A percentile compares a stretch with the other conserved stretches of the same genome.
Conservation (phyloP, 768 basidiomycete genomes). For the Leccinum boreale region DNA sequence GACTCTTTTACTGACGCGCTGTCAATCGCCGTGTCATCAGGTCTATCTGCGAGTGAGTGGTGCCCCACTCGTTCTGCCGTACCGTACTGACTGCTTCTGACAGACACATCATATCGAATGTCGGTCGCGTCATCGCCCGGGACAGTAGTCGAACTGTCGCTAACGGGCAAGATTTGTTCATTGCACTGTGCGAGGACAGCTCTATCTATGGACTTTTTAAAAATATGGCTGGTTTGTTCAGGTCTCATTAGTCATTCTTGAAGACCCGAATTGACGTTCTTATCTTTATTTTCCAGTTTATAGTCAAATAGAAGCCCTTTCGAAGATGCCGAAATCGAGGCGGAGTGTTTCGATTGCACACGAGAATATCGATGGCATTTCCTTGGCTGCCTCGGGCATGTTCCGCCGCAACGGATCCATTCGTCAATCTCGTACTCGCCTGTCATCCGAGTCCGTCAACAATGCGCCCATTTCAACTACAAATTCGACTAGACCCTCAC, state of each 20-base stretch:
- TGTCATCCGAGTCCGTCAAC: constrained; percentile 40
- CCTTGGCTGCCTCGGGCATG: constrained; percentile 36
- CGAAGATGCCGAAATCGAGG: constrained; percentile 52
- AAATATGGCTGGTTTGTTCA: constrained; percentile 68
- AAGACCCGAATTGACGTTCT: constrained; percentile 12
- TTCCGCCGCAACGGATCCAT: constrained; percentile 25
- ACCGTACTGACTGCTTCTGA: constrained; percentile 4
- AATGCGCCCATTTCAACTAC: constrained; percentile 18
- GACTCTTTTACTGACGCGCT: constrained; percentile 25
- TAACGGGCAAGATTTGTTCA: constrained; percentile 77
- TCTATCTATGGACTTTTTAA: constrained; percentile 82
- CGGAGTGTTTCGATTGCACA: constrained; percentile 70
- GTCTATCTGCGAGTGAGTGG: constrained; percentile 82
- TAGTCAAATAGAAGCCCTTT: constrained; percentile 70
- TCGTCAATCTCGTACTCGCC: constrained; percentile 25
- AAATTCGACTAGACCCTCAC: constrained; percentile 48
- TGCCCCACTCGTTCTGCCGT: background rate
- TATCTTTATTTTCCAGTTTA: constrained; percentile 44
- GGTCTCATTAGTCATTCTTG: constrained; percentile 13
- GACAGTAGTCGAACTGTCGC: constrained; percentile 80
- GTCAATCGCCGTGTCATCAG: constrained; percentile 37
- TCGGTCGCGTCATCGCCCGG: constrained; percentile 79
- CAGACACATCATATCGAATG: constrained; percentile 82
- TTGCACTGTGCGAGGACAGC: constrained; percentile 88
- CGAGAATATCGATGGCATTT: constrained; percentile 43